Percentiles rank a stretch among this genome's conserved stretches.
Conservation (phyloP, 306 rosid genomes). For the Pterocarpus macrocarpus region DNA sequence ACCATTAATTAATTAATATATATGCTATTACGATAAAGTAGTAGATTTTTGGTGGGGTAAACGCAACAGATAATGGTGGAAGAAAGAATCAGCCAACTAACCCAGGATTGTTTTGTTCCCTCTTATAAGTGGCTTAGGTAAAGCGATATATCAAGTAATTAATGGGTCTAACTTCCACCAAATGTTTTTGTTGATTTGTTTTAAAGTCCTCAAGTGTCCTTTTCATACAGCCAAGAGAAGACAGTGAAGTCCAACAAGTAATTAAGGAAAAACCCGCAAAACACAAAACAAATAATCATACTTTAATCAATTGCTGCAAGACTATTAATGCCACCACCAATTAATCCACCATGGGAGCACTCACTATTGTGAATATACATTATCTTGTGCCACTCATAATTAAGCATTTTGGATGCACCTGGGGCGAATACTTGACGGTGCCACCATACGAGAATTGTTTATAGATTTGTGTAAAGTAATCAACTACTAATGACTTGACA, state of each 20-base stretch:
- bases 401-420: neutral
- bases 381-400: neutral
- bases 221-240: neutral
- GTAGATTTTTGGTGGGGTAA: too few species aligned
- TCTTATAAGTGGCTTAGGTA: conserved; percentile 27
- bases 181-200: neutral
- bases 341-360: neutral
- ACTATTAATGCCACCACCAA: conserved; percentile 28
- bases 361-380: neutral
- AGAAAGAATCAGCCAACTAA: conserved; percentile 1
- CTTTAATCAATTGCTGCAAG: conserved; percentile 25
- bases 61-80: neutral
- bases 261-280: conserved; percentile 22
- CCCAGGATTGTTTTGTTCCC: conserved; percentile 4
- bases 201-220: conserved; percentile 4
- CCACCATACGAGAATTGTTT: neutral
- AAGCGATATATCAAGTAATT: neutral
- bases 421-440: conserved; percentile 27
- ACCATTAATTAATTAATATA: too few species aligned
- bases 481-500: conserved; percentile 6
- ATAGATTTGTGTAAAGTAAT: conserved; percentile 7
- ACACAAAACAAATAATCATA: neutral
- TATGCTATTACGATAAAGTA: too few species aligned
- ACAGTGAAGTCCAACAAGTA: conserved; percentile 2
- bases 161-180: neutral